phyloP scores from a whole-genome alignment of 805 yeast species.

The Candida lessepsii region DNA sequence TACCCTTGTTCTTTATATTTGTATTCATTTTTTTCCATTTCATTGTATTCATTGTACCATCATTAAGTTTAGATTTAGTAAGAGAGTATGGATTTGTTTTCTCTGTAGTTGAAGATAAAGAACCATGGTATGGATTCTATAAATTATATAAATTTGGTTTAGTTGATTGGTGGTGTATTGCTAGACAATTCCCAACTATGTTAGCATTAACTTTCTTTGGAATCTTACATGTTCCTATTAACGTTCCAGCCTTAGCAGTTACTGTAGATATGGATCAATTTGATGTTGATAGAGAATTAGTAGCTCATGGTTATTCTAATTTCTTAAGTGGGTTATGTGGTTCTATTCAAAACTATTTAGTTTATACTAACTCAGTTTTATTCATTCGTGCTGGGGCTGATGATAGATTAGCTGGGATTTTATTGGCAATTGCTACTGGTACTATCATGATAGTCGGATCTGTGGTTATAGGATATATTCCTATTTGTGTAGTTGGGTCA shows the following conservation, averaged over 20 bases:
- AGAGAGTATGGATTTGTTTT: conserved; percentile 86
- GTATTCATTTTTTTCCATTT: conserved; percentile 72
- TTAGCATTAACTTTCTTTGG: conserved; percentile 95
- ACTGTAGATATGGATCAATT: conserved; percentile 81
- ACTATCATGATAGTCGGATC: conserved; percentile 87
- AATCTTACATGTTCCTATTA: conserved; percentile 92
- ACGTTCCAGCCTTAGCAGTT: conserved; percentile 95
- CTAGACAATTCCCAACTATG: conserved; percentile 84
- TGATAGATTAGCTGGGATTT: conserved; percentile 81
- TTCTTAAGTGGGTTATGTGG: conserved; percentile 80
- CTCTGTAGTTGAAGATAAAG: conserved; percentile 55
- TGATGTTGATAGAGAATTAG: conserved; percentile 88
- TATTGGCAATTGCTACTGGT: conserved; percentile 80
- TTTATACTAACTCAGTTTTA: conserved; percentile 88
- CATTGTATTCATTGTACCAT: conserved; percentile 62
- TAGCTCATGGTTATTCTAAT: conserved; percentile 93
- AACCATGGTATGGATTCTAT: conserved; percentile 93
- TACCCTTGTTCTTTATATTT: conserved; percentile 75
- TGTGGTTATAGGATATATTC: conserved; percentile 87
- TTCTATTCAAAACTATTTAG: conserved; percentile 90
- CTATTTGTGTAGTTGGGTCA: conserved; percentile 94
- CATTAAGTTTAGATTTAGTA: conserved; percentile 58
- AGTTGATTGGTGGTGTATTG: conserved; percentile 74
- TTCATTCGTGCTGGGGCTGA: conserved; percentile 96
- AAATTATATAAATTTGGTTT: conserved; percentile 61